A percentile compares a stretch with the other conserved stretches of the same genome.
Conservation (phyloP, 164 flowering plant genomes). For the Stephania japonica region DNA sequence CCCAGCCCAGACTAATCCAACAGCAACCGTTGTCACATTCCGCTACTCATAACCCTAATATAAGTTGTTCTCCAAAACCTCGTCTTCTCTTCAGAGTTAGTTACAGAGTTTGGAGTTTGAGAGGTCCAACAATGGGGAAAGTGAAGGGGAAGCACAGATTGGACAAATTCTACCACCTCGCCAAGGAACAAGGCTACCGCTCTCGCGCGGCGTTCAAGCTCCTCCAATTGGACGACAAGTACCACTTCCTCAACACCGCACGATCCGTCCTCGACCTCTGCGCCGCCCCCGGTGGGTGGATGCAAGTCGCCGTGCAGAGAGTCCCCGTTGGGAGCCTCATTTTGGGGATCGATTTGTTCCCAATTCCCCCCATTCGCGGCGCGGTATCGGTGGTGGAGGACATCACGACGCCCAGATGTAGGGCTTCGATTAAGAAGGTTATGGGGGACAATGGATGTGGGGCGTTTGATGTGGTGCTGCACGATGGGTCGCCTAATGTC, state of each 20-base stretch:
- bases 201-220: conserved; percentile 93
- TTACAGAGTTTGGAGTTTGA: not conserved
- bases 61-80: too few species aligned
- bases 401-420: conserved; percentile 64
- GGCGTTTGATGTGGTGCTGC: conserved; percentile 72
- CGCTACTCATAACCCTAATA: not conserved
- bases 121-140: conserved; percentile 49
- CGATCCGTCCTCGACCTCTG: conserved; percentile 87
- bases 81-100: not conserved
- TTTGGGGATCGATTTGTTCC: conserved; percentile 71
- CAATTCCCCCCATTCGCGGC: conserved; percentile 73
- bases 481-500: conserved; percentile 90
- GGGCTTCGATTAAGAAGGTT: conserved; percentile 42
- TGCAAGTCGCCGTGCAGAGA: conserved; percentile 77
- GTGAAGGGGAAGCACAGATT: conserved; percentile 86
- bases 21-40: too few species aligned
- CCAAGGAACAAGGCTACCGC: conserved; percentile 86
- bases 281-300: conserved; percentile 98
- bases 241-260: conserved; percentile 56
- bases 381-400: conserved; percentile 69
- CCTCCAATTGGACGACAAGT: conserved; percentile 76
- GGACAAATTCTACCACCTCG: conserved; percentile 75
- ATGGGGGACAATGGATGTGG: conserved; percentile 54
- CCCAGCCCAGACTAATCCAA: too few species aligned
- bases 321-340: conserved; percentile 76